Percentiles rank a stretch among this genome's conserved stretches.
These are phyloP conservation scores for Ensete ventricosum DNA, from an alignment of 176 grass and related monocot species.

Conservation along the genomic window DNA sequence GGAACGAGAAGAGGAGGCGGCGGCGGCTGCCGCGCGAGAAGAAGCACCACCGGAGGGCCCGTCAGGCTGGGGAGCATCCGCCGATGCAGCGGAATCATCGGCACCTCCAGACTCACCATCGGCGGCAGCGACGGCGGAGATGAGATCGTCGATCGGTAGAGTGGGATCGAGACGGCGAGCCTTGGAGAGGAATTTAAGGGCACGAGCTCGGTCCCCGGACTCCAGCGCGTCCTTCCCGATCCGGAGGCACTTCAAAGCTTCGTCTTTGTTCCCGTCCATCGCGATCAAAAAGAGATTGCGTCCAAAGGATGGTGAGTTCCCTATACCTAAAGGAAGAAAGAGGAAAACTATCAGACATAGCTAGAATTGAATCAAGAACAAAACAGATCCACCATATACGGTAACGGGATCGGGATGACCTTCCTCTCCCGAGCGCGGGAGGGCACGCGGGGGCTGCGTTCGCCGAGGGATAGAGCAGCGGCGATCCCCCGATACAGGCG, in stretches of 20 bases:
- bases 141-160: conserved; percentile 70
- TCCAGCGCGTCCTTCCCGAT: conserved; percentile 67
- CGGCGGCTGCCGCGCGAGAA: background rate
- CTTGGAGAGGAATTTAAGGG: conserved; percentile 77
- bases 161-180: conserved; percentile 81
- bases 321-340: too few species aligned
- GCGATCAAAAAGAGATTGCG: background rate
- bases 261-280: conserved; percentile 99
- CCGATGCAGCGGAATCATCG: conserved; percentile 5
- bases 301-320: too few species aligned
- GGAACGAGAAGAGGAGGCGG: background rate
- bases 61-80: background rate
- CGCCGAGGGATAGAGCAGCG: too few species aligned
- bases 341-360: too few species aligned
- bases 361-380: too few species aligned
- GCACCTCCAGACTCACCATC: conserved; percentile 7
- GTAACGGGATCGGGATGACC: too few species aligned
- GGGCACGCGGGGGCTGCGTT: too few species aligned
- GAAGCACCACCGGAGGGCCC: background rate
- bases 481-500: too few species aligned
- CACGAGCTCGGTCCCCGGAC: conserved; percentile 46
- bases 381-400: too few species aligned
- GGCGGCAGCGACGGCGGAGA: conserved; percentile 20
- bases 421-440: too few species aligned
- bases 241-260: conserved; percentile 76